Evolutionary conservation across 2,329 filamentous ascomycete genomes (phyloP), one percentile per base, ranked within the genome.

Genomic region (Pleoardoris graminearum): DNA sequence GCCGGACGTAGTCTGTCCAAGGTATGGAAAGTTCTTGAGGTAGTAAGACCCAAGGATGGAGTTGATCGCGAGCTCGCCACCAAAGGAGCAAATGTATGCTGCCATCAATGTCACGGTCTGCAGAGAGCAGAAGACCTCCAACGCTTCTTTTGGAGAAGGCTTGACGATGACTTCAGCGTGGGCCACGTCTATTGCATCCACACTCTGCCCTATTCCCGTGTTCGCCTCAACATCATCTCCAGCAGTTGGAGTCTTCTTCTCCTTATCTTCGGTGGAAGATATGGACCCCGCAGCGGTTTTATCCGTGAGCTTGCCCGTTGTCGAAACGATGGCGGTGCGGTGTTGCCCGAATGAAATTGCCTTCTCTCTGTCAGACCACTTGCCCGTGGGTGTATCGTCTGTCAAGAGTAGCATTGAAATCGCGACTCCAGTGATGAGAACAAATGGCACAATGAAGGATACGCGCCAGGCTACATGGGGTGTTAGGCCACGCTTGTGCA

Each of bases 361-460:
- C 37, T 83, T 75, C 45, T 85, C 80, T 25, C 90, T 85, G 33
- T 93, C 87, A 6, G 83, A 82, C 91, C 91, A 96, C 59, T 84
- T 85, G 29, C 92, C 91, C 0, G 85, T 88, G 0, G 91, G 91
- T 0, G 90, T 92, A 67, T 97, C 91, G 1, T 89, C 85, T 65
- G 89, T 92, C 12, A 90, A 76, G 21, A 91, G 68, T 3, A 95
- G 73, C 76, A 96, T 86, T 14, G 79, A 76, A n/a, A 89, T 63
- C 11, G 86, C 89, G 6, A 85, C 84, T 21, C 73, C 66, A 11
- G 87, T 79, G 69, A 93, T 87, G 59, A 93, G 82, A 61, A 92
- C 82, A 54, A 94, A 88, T 0, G 91, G 91, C 5, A 95, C 87
- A 55, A 96, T 78, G 69, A 95, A 96, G 2, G 90, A 82, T 1